A percentile compares a stretch with the other conserved stretches of the same genome.
phyloP scores from a whole-genome alignment of 768 basidiomycete genomes.

The Galerina marginata region DNA sequence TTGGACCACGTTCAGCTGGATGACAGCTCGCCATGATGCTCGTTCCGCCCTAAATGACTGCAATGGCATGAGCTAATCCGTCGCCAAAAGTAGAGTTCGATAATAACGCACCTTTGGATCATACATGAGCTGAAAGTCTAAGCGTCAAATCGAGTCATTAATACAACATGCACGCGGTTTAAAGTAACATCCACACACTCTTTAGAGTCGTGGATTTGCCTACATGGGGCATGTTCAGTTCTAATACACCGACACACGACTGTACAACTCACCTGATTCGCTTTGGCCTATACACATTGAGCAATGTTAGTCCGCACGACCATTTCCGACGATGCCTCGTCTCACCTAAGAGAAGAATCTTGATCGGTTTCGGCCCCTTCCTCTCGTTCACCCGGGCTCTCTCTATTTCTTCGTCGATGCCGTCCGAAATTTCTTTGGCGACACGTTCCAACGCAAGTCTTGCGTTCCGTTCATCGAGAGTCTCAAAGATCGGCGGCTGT shows the following conservation, averaged over 20 bases:
- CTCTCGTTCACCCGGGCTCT: slow-evolving; percentile 51
- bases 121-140: slow-evolving; percentile 70
- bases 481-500: slow-evolving; percentile 60
- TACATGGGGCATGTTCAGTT: slow-evolving; percentile 28
- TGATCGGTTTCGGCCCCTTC: slow-evolving; percentile 54
- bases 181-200: slow-evolving; percentile 51
- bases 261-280: slow-evolving; percentile 66
- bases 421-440: slow-evolving; percentile 61
- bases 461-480: slow-evolving; percentile 45
- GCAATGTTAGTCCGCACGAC: neutral
- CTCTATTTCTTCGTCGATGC: slow-evolving; percentile 68
- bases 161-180: neutral
- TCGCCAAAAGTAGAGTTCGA: neutral
- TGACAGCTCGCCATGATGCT: slow-evolving; percentile 68
- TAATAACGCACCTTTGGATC: slow-evolving; percentile 52
- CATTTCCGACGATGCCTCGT: neutral
- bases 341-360: slow-evolving; percentile 67
- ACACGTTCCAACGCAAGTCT: slow-evolving; percentile 54
- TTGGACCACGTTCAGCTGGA: slow-evolving; percentile 74
- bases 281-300: slow-evolving; percentile 61
- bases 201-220: slow-evolving; percentile 84
- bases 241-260: neutral
- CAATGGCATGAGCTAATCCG: neutral
- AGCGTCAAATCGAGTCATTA: neutral
- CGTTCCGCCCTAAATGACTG: slow-evolving; percentile 65